phyloP scores from a whole-genome alignment of 73 alveolate species.

The Paramecium octaurelia region DNA sequence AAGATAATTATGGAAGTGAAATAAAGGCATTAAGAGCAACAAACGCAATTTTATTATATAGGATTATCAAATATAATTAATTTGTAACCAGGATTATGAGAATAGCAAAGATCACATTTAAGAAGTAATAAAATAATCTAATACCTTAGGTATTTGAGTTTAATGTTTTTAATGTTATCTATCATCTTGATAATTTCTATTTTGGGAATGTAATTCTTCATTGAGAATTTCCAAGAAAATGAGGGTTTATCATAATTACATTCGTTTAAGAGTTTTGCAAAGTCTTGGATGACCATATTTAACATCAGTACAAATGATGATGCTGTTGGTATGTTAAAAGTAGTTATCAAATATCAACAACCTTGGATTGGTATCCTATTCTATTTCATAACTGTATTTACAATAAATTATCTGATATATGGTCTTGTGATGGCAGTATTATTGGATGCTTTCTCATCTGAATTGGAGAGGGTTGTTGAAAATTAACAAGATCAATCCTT shows the following conservation, averaged over 20 bases:
- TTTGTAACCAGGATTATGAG: neutral
- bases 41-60: neutral
- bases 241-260: neutral
- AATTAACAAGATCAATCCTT: neutral
- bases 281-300: slow-evolving; percentile 19
- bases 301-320: slow-evolving; percentile 15
- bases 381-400: neutral
- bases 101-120: neutral
- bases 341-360: neutral
- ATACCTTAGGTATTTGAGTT: neutral
- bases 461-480: neutral
- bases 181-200: neutral
- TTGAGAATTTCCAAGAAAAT: neutral
- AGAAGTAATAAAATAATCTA: neutral
- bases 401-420: neutral
- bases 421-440: slow-evolving; percentile 42
- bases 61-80: neutral
- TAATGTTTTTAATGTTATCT: neutral
- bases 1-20: neutral
- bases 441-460: slow-evolving; percentile 15
- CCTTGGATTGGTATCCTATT: neutral
- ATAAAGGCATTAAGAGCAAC: neutral
- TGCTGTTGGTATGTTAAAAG: slow-evolving; percentile 22
- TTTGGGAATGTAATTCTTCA: neutral
- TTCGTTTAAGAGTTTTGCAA: slow-evolving; percentile 25